These are phyloP conservation scores for Lathyrus aphaca DNA, from an alignment of 306 rosid genomes.

Conservation along the genomic window DNA sequence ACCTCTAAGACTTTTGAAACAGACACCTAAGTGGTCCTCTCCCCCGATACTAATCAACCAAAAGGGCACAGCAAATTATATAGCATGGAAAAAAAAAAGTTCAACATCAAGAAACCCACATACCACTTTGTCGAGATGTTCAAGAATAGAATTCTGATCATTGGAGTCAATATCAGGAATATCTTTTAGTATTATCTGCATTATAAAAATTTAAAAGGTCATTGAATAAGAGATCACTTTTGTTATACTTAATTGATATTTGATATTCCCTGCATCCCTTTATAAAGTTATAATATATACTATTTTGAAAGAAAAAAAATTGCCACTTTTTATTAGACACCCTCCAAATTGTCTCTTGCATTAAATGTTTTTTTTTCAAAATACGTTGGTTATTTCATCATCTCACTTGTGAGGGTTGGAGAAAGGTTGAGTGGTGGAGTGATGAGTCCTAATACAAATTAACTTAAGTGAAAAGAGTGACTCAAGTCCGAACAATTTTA, in stretches of 20 bases:
- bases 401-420: conserved; percentile 9
- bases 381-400: not conserved
- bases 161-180: conserved; percentile 83
- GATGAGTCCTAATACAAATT: conserved; percentile 8
- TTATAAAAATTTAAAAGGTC: conserved; percentile 42
- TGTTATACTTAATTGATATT: conserved; percentile 12
- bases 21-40: conserved; percentile 19
- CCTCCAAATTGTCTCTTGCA: not conserved
- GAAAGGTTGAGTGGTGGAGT: not conserved
- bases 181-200: conserved; percentile 84
- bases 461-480: conserved; percentile 1
- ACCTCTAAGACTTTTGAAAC: conserved; percentile 17
- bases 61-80: conserved; percentile 23
- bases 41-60: conserved; percentile 15
- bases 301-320: not conserved
- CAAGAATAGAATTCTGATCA: conserved; percentile 90
- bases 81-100: conserved; percentile 6
- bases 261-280: conserved; percentile 4
- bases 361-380: not conserved
- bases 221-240: conserved; percentile 26
- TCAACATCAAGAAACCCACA: conserved; percentile 29
- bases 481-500: not conserved
- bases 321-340: not conserved
- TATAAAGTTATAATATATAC: not conserved
- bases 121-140: conserved; percentile 92